Evolutionary conservation across 2,329 filamentous ascomycete species (phyloP).

Genomic region (Colletotrichum nymphaeae): DNA sequence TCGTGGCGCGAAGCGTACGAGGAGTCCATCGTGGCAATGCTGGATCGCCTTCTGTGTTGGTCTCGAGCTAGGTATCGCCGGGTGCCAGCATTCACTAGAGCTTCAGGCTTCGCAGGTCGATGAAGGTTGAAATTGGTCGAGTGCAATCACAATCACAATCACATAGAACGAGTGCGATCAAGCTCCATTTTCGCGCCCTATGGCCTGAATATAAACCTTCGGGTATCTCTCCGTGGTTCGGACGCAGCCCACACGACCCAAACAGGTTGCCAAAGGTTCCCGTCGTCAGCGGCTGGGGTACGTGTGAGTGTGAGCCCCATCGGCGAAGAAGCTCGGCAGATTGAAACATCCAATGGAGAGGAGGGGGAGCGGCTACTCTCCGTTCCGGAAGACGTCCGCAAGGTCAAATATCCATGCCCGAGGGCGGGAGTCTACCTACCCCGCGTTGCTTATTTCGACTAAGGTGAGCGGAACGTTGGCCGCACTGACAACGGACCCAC

Average conservation of each 20-base stretch:
- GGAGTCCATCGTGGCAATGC: not conserved
- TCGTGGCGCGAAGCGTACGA: not conserved
- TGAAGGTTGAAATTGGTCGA: too few species aligned
- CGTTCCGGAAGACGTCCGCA: not conserved
- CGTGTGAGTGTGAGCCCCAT: slow-evolving; percentile 2
- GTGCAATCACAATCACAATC: not conserved
- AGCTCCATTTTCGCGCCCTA: too few species aligned
- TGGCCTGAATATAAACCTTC: slow-evolving; percentile 17
- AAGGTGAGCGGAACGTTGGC: slow-evolving; percentile 11
- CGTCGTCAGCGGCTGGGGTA: slow-evolving; percentile 15
- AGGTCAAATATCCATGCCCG: not conserved
- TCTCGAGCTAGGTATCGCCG: not conserved
- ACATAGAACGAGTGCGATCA: too few species aligned
- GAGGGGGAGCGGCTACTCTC: not conserved
- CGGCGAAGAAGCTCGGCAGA: not conserved
- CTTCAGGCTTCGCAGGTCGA: too few species aligned
- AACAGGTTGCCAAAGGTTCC: not conserved
- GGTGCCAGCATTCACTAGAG: not conserved
- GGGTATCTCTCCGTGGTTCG: not conserved
- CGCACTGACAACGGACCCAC: slow-evolving; percentile 14
- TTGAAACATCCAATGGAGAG: slow-evolving; percentile 11
- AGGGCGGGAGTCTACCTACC: slow-evolving; percentile 24
- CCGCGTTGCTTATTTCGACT: slow-evolving; percentile 9
- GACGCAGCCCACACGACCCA: not conserved
- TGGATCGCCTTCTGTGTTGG: not conserved